Conservation (phyloP, 305 asterid species). For the Withania somnifera region DNA sequence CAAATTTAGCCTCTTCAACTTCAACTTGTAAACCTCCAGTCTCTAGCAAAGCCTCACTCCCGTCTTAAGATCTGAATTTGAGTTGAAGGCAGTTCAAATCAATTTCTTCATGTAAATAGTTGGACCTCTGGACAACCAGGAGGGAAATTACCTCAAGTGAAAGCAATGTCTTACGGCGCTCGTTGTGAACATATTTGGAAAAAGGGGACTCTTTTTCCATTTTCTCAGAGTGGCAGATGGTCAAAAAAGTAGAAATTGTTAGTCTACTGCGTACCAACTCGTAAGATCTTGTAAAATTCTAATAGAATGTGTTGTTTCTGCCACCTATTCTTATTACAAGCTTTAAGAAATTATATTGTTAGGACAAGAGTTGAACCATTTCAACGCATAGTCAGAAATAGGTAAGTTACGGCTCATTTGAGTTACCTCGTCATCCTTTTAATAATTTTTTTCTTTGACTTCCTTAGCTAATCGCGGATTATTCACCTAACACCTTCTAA, state of each 20-base stretch:
- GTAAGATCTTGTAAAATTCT: not conserved
- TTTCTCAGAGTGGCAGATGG: too few relatives aligned
- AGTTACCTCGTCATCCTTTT: not conserved
- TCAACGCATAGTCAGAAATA: not conserved
- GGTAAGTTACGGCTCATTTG: not conserved
- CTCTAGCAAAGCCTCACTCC: too few relatives aligned
- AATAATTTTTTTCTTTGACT: not conserved
- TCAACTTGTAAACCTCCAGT: too few relatives aligned
- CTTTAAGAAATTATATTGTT: not conserved
- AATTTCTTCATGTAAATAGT: too few relatives aligned
- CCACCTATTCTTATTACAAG: not conserved
- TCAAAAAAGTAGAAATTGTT: not conserved
- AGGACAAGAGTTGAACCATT: not conserved
- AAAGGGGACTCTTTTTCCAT: too few relatives aligned
- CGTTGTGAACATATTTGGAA: too few relatives aligned
- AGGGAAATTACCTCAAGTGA: too few relatives aligned
- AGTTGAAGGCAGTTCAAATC: too few relatives aligned
- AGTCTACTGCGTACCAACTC: not conserved
- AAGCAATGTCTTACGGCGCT: too few relatives aligned
- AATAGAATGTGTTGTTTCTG: not conserved
- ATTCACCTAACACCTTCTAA: not conserved
- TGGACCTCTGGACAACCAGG: too few relatives aligned
- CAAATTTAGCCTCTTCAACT: too few relatives aligned
- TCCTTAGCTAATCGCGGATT: not conserved
- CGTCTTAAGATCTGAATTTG: too few relatives aligned